These are phyloP conservation scores for Cryptococcus wingfieldii DNA, from an alignment of 1,284 basidiomycete genomes.

Conservation along the genomic window DNA sequence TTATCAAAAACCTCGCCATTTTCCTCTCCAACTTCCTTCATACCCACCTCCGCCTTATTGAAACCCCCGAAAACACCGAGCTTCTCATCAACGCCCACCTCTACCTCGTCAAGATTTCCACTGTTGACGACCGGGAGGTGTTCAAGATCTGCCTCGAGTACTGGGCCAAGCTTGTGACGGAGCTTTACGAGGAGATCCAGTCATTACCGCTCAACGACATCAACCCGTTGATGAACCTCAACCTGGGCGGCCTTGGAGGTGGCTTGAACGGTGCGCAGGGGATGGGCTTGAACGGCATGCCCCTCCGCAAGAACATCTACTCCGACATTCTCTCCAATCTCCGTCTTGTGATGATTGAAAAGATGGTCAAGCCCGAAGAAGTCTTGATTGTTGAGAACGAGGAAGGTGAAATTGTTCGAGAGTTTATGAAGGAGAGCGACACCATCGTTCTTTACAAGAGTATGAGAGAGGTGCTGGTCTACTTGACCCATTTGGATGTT, in stretches of 20 bases:
- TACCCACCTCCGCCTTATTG: conserved; percentile 84
- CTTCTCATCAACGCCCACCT: conserved; percentile 94
- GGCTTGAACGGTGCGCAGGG: conserved; percentile 54
- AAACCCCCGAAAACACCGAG: conserved; percentile 86
- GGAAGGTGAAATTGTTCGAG: conserved; percentile 97
- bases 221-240: conserved; percentile 88
- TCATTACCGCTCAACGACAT: conserved; percentile 72
- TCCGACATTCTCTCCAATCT: conserved; percentile 92
- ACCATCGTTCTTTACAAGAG: conserved; percentile 99
- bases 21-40: conserved; percentile 97
- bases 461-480: conserved; percentile 95
- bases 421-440: conserved; percentile 99
- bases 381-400: conserved; percentile 99
- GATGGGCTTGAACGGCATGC: conserved; percentile 66
- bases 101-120: conserved; percentile 98
- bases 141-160: conserved; percentile 99
- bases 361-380: conserved; percentile 99
- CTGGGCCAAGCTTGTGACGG: conserved; percentile 96
- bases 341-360: conserved; percentile 92
- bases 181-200: conserved; percentile 98
- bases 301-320: conserved; percentile 89
- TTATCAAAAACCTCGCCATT: conserved; percentile 92
- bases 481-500: conserved; percentile 96
- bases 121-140: conserved; percentile 96
- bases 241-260: conserved; percentile 58